phyloP scores from a whole-genome alignment of 2,329 filamentous ascomycete genomes.

The Xylaria hypoxylon region DNA sequence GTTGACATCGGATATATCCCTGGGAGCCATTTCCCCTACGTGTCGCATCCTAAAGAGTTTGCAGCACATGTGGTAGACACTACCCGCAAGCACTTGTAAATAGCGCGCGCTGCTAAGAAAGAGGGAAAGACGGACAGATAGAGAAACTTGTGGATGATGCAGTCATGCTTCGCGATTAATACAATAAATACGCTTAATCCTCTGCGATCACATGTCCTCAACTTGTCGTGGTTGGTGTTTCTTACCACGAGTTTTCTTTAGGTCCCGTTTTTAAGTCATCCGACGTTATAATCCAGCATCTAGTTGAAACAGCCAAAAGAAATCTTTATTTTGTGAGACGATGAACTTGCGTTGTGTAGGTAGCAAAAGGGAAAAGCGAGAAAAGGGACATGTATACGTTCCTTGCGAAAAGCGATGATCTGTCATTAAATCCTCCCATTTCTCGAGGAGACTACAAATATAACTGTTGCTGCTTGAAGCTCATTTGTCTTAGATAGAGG shows the following conservation, averaged over 20 bases:
- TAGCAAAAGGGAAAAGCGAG: neutral
- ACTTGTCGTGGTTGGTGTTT: neutral
- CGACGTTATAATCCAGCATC: neutral
- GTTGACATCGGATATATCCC: slow-evolving; percentile 30
- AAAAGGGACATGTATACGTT: neutral
- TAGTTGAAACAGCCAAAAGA: neutral
- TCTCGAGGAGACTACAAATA: neutral
- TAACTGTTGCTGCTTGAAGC: neutral
- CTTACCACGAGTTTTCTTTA: neutral
- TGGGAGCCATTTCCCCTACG: slow-evolving; percentile 37
- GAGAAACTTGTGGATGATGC: neutral
- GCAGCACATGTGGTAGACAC: slow-evolving; percentile 32
- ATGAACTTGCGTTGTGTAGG: neutral
- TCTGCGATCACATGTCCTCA: neutral
- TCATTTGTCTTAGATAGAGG: neutral
- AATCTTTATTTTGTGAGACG: neutral
- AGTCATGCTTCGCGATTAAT: neutral
- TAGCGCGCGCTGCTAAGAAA: neutral
- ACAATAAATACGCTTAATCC: neutral
- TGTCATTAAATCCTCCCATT: neutral
- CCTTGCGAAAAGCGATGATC: neutral
- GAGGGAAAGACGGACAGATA: neutral
- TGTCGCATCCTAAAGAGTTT: slow-evolving; percentile 34
- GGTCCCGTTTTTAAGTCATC: neutral
- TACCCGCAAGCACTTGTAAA: slow-evolving; percentile 32